These are phyloP conservation scores for Daldinia concentrica DNA, from an alignment of 495 filamentous ascomycete genomes.

Conservation along the genomic window DNA sequence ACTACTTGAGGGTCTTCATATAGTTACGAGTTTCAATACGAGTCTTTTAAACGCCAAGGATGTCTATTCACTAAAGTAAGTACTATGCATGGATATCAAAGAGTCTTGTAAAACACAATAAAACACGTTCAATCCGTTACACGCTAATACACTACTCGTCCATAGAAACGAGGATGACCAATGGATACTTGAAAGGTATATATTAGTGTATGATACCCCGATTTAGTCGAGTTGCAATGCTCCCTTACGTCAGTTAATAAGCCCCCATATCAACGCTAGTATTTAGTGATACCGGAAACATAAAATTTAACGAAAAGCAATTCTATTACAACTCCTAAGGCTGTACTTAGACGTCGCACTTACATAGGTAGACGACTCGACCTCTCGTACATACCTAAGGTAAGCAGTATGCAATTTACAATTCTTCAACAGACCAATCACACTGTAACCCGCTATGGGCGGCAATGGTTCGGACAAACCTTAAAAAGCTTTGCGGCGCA, in stretches of 20 bases:
- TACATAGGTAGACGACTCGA: not conserved
- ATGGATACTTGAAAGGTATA: not conserved
- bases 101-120: too few relatives aligned
- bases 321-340: not conserved
- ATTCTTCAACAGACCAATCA: slow-evolving; percentile 5
- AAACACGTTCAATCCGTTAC: too few relatives aligned
- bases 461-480: slow-evolving; percentile 1
- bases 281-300: not conserved
- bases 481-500: slow-evolving; percentile 20
- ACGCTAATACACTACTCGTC: not conserved
- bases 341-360: too few relatives aligned
- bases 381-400: not conserved
- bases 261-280: not conserved
- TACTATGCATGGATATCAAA: too few relatives aligned
- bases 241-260: not conserved
- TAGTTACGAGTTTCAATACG: too few relatives aligned
- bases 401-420: not conserved
- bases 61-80: too few relatives aligned
- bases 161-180: not conserved
- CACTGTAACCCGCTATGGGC: slow-evolving; percentile 10
- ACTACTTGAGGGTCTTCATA: too few relatives aligned
- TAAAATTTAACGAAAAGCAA: not conserved
- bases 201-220: not conserved
- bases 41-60: too few relatives aligned
- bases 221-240: not conserved